Conservation (phyloP, 495 filamentous ascomycete genomes). For the Neurospora sp. region DNA sequence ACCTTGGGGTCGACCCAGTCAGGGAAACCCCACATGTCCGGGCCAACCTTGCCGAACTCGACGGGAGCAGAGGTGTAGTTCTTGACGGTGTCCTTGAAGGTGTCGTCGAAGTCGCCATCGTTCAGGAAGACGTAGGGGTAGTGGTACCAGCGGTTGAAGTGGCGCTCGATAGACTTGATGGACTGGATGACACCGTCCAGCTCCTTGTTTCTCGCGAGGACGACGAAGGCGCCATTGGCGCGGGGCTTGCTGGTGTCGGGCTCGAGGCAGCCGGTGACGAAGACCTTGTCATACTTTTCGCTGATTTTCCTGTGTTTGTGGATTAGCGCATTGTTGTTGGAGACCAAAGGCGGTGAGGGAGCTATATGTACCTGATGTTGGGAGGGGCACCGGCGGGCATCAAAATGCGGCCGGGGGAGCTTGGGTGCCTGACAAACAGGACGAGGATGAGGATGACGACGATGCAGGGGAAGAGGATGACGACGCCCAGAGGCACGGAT, state of each 20-base stretch:
- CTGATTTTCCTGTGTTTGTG: constrained; percentile 69
- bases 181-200: constrained; percentile 92
- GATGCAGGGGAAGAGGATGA: constrained; percentile 85
- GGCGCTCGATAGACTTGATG: constrained; percentile 93
- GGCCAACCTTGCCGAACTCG: constrained; percentile 91
- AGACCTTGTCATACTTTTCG: constrained; percentile 94
- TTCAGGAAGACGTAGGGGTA: constrained; percentile 99
- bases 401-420: constrained; percentile 69
- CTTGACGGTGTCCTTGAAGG: constrained; percentile 76
- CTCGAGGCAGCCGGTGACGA: constrained; percentile 78
- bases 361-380: constrained; percentile 61
- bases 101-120: constrained; percentile 89
- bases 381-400: constrained; percentile 88
- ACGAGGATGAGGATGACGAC: constrained; percentile 85
- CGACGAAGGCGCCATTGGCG: constrained; percentile 92
- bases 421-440: constrained; percentile 82
- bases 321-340: not conserved
- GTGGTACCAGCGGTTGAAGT: constrained; percentile 98
- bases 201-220: constrained; percentile 94
- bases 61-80: constrained; percentile 83
- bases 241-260: constrained; percentile 52
- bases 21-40: constrained; percentile 89
- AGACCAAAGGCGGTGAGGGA: not conserved
- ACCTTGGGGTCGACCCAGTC: constrained; percentile 93
- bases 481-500: constrained; percentile 86